These are phyloP conservation scores for Phytophthora pistaciae DNA, from an alignment of 352 stramenopile genomes.

Conservation along the genomic window DNA sequence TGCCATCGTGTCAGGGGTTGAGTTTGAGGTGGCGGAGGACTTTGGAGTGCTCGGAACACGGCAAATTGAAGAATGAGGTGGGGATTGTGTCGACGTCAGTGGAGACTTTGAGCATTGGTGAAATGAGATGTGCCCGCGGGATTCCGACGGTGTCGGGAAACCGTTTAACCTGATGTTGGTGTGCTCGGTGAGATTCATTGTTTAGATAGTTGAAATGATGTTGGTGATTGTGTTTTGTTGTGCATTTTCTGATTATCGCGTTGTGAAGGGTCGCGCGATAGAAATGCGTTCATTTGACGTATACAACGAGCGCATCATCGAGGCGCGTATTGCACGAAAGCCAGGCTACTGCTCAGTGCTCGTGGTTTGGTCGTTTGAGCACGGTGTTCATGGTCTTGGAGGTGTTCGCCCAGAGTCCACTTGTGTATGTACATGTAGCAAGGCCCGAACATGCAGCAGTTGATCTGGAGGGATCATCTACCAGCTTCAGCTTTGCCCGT, in stretches of 20 bases:
- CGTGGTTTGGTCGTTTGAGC: not conserved
- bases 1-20: constrained; percentile 29
- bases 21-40: constrained; percentile 22
- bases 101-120: not conserved
- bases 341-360: not conserved
- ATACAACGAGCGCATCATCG: constrained; percentile 1
- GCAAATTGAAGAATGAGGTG: constrained; percentile 14
- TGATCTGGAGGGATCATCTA: not conserved
- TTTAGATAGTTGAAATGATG: not conserved
- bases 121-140: not conserved
- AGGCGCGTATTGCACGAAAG: not conserved
- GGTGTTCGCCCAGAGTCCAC: not conserved
- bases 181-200: not conserved
- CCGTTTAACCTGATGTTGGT: not conserved
- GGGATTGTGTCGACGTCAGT: not conserved
- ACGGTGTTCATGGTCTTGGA: not conserved
- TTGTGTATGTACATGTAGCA: not conserved
- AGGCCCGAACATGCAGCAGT: not conserved
- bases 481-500: constrained; percentile 3
- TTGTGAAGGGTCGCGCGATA: not conserved
- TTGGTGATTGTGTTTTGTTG: not conserved
- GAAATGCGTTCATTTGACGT: constrained; percentile 8
- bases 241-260: not conserved
- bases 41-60: not conserved
- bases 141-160: not conserved